Evolutionary conservation across 495 filamentous ascomycete species (phyloP).

Genomic region (Aspergillus carlsbadensis): DNA sequence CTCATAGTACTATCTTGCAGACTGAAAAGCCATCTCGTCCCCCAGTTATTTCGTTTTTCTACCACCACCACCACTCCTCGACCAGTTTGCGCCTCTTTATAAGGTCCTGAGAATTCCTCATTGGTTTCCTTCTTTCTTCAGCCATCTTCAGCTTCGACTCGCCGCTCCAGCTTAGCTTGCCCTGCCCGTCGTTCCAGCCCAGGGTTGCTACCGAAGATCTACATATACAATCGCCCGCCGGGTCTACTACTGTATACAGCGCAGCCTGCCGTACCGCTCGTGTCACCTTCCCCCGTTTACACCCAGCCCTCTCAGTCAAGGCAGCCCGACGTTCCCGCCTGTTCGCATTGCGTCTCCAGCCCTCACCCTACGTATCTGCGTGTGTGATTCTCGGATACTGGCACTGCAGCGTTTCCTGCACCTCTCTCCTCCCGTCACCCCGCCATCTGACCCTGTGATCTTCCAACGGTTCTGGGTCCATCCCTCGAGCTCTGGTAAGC

Average conservation of each 20-base stretch:
- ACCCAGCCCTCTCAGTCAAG: neutral
- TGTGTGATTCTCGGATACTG: slow-evolving; percentile 9
- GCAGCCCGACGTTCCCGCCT: neutral
- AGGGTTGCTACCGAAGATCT: neutral
- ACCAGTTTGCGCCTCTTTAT: slow-evolving; percentile 11
- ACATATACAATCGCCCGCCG: neutral
- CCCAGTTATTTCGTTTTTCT: slow-evolving; percentile 6
- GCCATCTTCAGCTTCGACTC: neutral
- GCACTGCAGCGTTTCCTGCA: slow-evolving; percentile 2
- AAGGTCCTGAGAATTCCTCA: slow-evolving; percentile 19
- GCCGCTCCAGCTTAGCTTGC: slow-evolving; percentile 6
- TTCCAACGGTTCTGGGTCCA: neutral
- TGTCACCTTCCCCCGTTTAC: slow-evolving; percentile 20
- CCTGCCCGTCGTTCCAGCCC: neutral
- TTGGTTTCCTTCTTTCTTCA: slow-evolving; percentile 15
- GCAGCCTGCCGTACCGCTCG: slow-evolving; percentile 1
- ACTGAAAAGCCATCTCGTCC: slow-evolving; percentile 10
- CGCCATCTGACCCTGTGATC: slow-evolving; percentile 7
- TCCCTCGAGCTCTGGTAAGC: slow-evolving; percentile 17
- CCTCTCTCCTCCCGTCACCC: slow-evolving; percentile 6
- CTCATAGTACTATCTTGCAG: slow-evolving; percentile 6
- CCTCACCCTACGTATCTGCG: neutral
- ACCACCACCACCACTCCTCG: neutral
- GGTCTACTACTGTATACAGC: neutral
- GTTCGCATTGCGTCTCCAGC: slow-evolving; percentile 6